These are phyloP conservation scores for Sporothrix brunneoviolacea DNA, from an alignment of 2,329 filamentous ascomycete genomes.

Conservation along the genomic window DNA sequence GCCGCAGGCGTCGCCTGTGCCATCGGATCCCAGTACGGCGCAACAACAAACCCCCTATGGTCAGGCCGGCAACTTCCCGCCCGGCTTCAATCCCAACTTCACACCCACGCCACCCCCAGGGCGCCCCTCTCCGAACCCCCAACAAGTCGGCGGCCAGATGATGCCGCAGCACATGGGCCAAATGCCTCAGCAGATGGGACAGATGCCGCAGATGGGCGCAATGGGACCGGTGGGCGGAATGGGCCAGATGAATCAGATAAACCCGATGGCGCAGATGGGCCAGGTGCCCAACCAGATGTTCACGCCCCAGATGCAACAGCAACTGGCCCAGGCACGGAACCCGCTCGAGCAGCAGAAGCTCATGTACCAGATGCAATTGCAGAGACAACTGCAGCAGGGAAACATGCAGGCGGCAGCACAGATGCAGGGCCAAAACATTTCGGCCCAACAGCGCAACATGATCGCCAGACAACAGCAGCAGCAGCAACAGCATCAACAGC, in stretches of 20 bases:
- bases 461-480: conserved; percentile 28
- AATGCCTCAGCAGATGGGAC: conserved; percentile 26
- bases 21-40: conserved; percentile 67
- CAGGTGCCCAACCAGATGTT: conserved; percentile 34
- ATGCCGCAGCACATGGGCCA: conserved; percentile 39
- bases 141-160: conserved; percentile 45
- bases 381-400: conserved; percentile 63
- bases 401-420: conserved; percentile 36
- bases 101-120: conserved; percentile 50
- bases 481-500: conserved; percentile 28
- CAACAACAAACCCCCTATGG: conserved; percentile 68
- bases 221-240: conserved; percentile 20
- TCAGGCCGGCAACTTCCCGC: conserved; percentile 50
- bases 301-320: conserved; percentile 27
- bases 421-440: conserved; percentile 25
- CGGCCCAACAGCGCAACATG: conserved; percentile 31
- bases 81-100: conserved; percentile 53
- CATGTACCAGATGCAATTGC: conserved; percentile 76
- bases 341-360: conserved; percentile 68
- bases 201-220: conserved; percentile 17
- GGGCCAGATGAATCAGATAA: conserved; percentile 36
- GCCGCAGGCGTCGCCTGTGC: conserved; percentile 66
- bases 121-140: conserved; percentile 48
- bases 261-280: conserved; percentile 29
- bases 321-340: conserved; percentile 41